Evolutionary conservation across 176 grass and related monocot species (phyloP), one percentile per base, ranked within the genome.

Genomic region (Aegilops longissima): DNA sequence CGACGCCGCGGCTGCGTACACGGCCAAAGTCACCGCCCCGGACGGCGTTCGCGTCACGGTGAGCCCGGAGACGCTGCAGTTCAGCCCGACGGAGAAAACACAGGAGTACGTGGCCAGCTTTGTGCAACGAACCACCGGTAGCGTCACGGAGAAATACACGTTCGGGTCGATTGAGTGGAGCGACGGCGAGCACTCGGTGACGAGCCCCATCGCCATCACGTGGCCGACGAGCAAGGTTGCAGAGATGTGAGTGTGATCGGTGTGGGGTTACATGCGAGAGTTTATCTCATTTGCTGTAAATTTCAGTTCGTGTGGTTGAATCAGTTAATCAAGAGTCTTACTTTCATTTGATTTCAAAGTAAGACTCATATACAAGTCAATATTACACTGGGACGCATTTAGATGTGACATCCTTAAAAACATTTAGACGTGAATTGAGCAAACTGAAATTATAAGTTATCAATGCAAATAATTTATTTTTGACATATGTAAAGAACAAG

Each of bases 161-260:
- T 90, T 66, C 52, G 91, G 91, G 12, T 93, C 76, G 3, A 73
- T 93, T 70, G 27, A 44, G 23, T 93, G 91, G 91, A 87, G 39
- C 13, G 87, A 93, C 30, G 91, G 84, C 5, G 71, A 74, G 29
- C 87, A 93, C 66, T 27, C 29, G 0, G 89, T 87, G 80, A 66
- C 54, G 23, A 87, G 89, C 74, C 74, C 89, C 31, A 36, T 82
- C 12, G 66, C 47, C 12, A 5, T 71, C 47, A 71, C 20, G 0
- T 82, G 66, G 80, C 30, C 72, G 72, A 14, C 7, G 3, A 51
- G 42, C 72, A 44, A 18, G 16, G 3, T 75, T 49, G 72, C 72
- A 1, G 42, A 75, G 42, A 75, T 47, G 42, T 75, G 42, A 75
- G 8, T 58, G 16, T 58, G 52, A 58, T 58, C 52, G 17, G 5